These are phyloP conservation scores for Diaporthe sp. DNA, from an alignment of 2,329 filamentous ascomycete species.

Conservation along the genomic window DNA sequence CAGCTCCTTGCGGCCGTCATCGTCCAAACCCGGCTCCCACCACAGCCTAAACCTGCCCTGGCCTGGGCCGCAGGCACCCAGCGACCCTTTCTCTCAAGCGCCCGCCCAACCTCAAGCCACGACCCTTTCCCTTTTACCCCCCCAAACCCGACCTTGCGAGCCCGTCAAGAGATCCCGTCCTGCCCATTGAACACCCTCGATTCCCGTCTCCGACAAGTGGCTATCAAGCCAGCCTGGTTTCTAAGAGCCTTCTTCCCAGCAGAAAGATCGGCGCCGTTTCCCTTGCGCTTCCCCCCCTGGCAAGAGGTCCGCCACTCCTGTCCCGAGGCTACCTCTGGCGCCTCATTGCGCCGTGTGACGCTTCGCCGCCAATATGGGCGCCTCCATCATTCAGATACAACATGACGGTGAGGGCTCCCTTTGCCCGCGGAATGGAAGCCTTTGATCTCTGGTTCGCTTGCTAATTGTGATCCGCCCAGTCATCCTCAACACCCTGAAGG, in stretches of 20 bases:
- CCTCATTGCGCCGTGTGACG: slow-evolving; percentile 35
- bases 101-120: background rate
- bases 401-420: slow-evolving; percentile 71
- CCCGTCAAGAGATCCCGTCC: background rate
- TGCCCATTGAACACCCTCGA: slow-evolving; percentile 7
- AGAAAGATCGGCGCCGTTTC: slow-evolving; percentile 3
- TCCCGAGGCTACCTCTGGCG: slow-evolving; percentile 26
- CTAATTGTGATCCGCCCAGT: slow-evolving; percentile 58
- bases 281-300: slow-evolving; percentile 11
- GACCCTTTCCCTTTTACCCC: slow-evolving; percentile 6
- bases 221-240: background rate
- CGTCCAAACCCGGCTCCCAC: slow-evolving; percentile 19
- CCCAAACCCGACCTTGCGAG: slow-evolving; percentile 1
- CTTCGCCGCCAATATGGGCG: slow-evolving; percentile 74
- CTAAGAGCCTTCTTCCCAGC: background rate
- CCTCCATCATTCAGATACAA: slow-evolving; percentile 88
- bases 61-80: slow-evolving; percentile 23
- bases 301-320: slow-evolving; percentile 17
- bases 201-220: background rate
- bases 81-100: slow-evolving; percentile 8
- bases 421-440: background rate
- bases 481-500: slow-evolving; percentile 79
- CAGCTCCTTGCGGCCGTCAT: slow-evolving; percentile 2
- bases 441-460: slow-evolving; percentile 6
- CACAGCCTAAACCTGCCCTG: background rate